Evolutionary conservation across 108 stramenopile genomes (phyloP).

Genomic region (Skeletonema tropicum): DNA sequence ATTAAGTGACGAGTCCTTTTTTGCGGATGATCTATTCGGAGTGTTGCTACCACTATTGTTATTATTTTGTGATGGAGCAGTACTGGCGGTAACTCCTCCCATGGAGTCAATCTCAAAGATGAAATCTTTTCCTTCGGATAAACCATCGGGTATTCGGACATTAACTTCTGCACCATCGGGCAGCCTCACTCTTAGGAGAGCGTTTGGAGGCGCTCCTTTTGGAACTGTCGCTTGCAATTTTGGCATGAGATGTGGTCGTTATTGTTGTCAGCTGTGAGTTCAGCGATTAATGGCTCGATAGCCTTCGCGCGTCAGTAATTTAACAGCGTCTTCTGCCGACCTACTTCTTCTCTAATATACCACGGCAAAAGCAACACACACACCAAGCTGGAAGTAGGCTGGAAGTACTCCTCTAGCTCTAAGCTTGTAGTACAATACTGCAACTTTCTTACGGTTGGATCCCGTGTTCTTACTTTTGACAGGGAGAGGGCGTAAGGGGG

Average conservation of each 20-base stretch:
- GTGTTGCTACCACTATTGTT: background rate
- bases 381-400: too few species aligned
- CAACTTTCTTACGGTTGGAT: too few species aligned
- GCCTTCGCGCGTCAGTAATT: too few species aligned
- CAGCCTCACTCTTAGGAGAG: slow-evolving; percentile 55
- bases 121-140: slow-evolving; percentile 62
- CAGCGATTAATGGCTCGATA: too few species aligned
- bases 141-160: slow-evolving; percentile 57
- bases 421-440: too few species aligned
- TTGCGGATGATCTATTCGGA: background rate
- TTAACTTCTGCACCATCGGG: slow-evolving; percentile 68
- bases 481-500: too few species aligned
- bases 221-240: slow-evolving; percentile 46
- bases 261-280: background rate
- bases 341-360: too few species aligned
- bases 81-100: slow-evolving; percentile 13
- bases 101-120: slow-evolving; percentile 57
- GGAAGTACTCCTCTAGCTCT: too few species aligned
- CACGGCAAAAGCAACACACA: too few species aligned
- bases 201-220: slow-evolving; percentile 24
- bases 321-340: too few species aligned
- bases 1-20: slow-evolving; percentile 1
- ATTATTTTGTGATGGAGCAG: background rate
- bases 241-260: slow-evolving; percentile 21
- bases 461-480: too few species aligned